Evolutionary conservation across 257 asterid genomes (phyloP).

Genomic region (Gardenia jasminoides): DNA sequence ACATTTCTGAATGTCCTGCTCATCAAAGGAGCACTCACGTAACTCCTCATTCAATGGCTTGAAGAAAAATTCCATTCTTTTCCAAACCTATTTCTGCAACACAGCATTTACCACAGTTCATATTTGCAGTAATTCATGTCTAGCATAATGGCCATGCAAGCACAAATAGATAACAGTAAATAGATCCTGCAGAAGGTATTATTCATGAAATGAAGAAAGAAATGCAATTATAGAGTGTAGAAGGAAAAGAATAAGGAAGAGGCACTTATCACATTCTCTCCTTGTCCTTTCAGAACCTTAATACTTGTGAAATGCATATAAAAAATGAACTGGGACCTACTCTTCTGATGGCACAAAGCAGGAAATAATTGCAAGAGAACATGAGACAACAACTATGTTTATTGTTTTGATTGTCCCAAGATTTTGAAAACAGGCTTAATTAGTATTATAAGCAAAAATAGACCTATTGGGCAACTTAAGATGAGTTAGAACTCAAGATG

Average conservation of each 20-base stretch:
- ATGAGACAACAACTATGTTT: neutral
- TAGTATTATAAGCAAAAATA: neutral
- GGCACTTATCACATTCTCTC: too few species aligned
- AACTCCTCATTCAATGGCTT: constrained; percentile 45
- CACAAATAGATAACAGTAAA: neutral
- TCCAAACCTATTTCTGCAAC: constrained; percentile 33
- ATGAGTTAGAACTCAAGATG: neutral
- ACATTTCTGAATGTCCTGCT: constrained; percentile 57
- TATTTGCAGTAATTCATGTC: neutral
- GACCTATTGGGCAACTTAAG: neutral
- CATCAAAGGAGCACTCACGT: constrained; percentile 45
- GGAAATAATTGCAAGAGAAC: neutral
- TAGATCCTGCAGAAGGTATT: neutral
- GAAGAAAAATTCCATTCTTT: constrained; percentile 54
- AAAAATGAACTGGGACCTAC: neutral
- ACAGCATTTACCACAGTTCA: constrained; percentile 5
- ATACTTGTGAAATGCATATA: neutral
- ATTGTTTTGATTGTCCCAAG: neutral
- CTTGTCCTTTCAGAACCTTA: too few species aligned
- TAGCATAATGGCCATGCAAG: neutral
- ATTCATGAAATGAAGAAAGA: neutral
- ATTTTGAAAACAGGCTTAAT: neutral
- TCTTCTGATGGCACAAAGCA: neutral
- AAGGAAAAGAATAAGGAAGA: too few species aligned
- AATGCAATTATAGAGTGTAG: too few species aligned